Percentiles rank a stretch among this genome's conserved stretches.
phyloP scores from a whole-genome alignment of 1,284 basidiomycete species.

The Porogramme epimiltina region DNA sequence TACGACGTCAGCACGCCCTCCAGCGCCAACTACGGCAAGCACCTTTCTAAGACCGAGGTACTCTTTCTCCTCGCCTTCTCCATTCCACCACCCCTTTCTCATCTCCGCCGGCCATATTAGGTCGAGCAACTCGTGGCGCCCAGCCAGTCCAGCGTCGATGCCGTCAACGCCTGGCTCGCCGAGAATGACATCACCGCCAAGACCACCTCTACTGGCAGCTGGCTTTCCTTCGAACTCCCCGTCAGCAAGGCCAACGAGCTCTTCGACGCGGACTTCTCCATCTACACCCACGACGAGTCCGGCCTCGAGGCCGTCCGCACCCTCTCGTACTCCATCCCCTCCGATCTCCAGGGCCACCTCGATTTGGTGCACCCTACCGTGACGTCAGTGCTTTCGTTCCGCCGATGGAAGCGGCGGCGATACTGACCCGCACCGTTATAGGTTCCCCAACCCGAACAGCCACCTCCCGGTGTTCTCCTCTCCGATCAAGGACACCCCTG shows the following conservation, averaged over 20 bases:
- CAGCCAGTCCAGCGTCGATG: slow-evolving; percentile 16
- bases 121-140: slow-evolving; percentile 31
- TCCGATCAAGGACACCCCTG: slow-evolving; percentile 1
- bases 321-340: slow-evolving; percentile 43
- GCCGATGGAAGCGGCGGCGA: too few relatives aligned
- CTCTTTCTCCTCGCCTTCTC: background rate
- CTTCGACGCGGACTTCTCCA: slow-evolving; percentile 39
- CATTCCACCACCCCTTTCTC: background rate
- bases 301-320: slow-evolving; percentile 37
- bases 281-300: slow-evolving; percentile 37
- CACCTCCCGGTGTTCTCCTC: background rate
- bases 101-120: slow-evolving; percentile 16
- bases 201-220: slow-evolving; percentile 39
- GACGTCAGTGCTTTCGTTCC: slow-evolving; percentile 22
- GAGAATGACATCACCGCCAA: slow-evolving; percentile 37
- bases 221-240: slow-evolving; percentile 39
- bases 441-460: background rate
- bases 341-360: slow-evolving; percentile 36
- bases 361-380: slow-evolving; percentile 44
- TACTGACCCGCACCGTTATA: too few relatives aligned
- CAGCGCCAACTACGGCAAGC: slow-evolving; percentile 31
- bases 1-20: slow-evolving; percentile 33
- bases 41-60: slow-evolving; percentile 34
- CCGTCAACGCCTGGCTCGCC: slow-evolving; percentile 41
- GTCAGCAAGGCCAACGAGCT: slow-evolving; percentile 40